A percentile compares a stretch with the other conserved stretches of the same genome.
Evolutionary conservation across 2,329 filamentous ascomycete species (phyloP).

Genomic region (Pyricularia sp.): DNA sequence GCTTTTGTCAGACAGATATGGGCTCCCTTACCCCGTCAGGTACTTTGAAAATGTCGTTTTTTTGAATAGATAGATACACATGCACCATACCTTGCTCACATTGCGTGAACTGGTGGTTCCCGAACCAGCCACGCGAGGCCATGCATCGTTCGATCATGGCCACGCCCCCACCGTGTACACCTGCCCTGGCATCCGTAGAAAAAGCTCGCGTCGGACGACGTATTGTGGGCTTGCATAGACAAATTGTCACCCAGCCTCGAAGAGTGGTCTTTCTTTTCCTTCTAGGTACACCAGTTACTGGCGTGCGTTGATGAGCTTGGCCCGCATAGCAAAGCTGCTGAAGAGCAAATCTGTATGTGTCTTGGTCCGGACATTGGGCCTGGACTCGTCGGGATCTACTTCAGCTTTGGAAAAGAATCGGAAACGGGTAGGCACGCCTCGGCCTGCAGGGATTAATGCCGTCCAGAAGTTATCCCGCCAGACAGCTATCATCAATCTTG

Average conservation of each 20-base stretch:
- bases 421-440: not conserved
- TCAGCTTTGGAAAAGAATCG: not conserved
- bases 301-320: not conserved
- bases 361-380: constrained; percentile 1
- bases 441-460: not conserved
- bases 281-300: not conserved
- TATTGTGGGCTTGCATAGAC: not conserved
- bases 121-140: constrained; percentile 1
- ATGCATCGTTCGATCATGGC: not conserved
- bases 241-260: not conserved
- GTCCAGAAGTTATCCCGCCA: not conserved
- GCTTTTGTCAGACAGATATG: not conserved
- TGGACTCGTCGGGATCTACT: not conserved
- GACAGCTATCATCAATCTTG: not conserved
- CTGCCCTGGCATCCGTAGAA: not conserved
- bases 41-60: not conserved
- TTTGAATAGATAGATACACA: not conserved
- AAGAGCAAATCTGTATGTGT: not conserved
- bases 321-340: not conserved
- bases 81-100: not conserved
- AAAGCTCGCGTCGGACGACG: not conserved
- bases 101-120: not conserved
- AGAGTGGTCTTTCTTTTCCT: not conserved
- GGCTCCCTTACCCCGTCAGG: not conserved
- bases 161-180: not conserved